Evolutionary conservation across 495 filamentous ascomycete species (phyloP), one percentile per base, ranked within the genome.

Genomic region (Trichoderma orchidacearum): DNA sequence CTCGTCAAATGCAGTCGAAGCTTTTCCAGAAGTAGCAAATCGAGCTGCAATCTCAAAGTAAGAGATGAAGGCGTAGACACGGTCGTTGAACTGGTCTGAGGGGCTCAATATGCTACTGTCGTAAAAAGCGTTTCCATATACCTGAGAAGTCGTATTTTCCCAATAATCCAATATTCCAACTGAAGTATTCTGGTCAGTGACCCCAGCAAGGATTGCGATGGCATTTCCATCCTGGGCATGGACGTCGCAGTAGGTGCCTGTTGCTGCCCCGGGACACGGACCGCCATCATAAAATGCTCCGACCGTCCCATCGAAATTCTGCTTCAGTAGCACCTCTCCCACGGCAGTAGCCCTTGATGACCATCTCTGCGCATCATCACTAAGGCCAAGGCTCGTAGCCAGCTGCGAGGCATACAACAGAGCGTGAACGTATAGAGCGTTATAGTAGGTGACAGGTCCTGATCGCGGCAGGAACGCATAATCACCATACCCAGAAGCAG

Each of bases 61-160:
- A 13, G 75, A 75, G n/a, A 72, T 70, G 53, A 77, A 76, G 12
- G 75, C 65, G 57, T 76, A 77, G n/a, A 77, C 75, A 7, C 72
- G 67, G 13, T 70, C 45, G 1, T 67, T 67, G 59, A 66, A 74
- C 1, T 66, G 70, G 2, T 35, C 56, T 1, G 58, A 56, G 13
- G 64, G 56, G 5, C 54, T 61, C 7, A 74, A 57, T 5, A 65
- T 59, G 53, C 68, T 69, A 29, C 67, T 69, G 53, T 77, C 73
- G 55, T 72, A 75, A 59, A 77, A 76, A 6, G 75, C 62, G 58
- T 76, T 74, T 18, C 75, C 73, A 54, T 73, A 77, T 3, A 63
- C 56, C 13, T 58, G 62, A 2, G 63, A 58, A 8, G 63, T 68
- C n/a, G 59, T 52, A 11, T 59, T 61, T 3, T 63, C 55, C 4